A percentile compares a stretch with the other conserved stretches of the same genome.
These are phyloP conservation scores for Morella rubra DNA, from an alignment of 306 rosid species.

Conservation along the genomic window DNA sequence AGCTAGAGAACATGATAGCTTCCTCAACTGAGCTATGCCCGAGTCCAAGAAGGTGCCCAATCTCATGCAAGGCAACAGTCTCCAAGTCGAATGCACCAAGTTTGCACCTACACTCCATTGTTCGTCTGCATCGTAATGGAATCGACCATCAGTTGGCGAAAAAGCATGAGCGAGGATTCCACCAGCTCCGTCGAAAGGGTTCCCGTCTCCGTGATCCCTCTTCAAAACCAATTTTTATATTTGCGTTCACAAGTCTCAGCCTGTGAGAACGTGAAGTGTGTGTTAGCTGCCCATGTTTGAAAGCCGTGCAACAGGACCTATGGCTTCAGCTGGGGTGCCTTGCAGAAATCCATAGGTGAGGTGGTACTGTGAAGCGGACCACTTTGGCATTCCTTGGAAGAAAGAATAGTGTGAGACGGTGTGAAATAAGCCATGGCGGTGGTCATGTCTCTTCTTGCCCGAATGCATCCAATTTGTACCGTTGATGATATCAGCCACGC, in stretches of 20 bases:
- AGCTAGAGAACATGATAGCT: no score
- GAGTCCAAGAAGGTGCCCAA: constrained; percentile 6
- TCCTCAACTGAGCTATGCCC: no score
- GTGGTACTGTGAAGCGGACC: background rate
- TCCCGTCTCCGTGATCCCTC: background rate
- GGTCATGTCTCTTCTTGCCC: background rate
- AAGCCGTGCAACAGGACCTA: background rate
- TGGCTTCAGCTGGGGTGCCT: background rate
- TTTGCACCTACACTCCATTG: background rate
- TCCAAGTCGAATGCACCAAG: background rate
- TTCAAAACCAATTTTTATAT: background rate
- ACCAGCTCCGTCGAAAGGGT: background rate
- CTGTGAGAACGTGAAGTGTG: background rate
- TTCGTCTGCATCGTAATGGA: constrained; percentile 3
- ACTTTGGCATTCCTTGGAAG: background rate
- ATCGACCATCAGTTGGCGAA: background rate
- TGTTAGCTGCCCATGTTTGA: background rate
- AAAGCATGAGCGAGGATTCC: constrained; percentile 4
- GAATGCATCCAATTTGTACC: background rate
- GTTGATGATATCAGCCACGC: background rate
- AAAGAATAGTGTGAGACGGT: background rate
- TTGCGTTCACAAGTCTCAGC: background rate
- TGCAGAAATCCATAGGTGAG: background rate
- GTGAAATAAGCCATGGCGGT: background rate
- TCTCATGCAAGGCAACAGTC: constrained; percentile 2